Base-by-base conservation (phyloP, 495 filamentous ascomycete species). In the Hypoxylon perforatum region DNA sequence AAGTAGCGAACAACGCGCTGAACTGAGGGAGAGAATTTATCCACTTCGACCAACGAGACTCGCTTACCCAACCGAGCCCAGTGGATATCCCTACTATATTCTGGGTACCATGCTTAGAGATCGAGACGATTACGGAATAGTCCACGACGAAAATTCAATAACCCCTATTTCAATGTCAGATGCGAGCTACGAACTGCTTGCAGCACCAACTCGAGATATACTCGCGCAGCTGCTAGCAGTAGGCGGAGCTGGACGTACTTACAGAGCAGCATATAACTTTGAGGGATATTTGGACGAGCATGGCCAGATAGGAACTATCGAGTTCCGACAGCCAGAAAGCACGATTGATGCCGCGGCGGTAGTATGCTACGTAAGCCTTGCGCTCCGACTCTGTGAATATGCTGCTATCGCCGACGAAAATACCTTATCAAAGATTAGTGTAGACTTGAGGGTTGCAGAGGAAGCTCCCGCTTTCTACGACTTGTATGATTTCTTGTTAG, bases 311-410 rank as follows among this genome's bases (percentile, higher is more conserved):
- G 0, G 0, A 71, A 73, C 71, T 1, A 55, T 73, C 6, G 71
- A 73, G 45, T 71, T 73, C 17, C 61, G 71, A 9, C 67, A 67
- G 22, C 25, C 58, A 11, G 63, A 67, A 1, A 28, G 51, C 8
- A 67, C 53, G 0, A 18, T 68, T 3, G 61, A 71, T 2, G 9
- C 63, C 0, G 52, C 42, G 7, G 57, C 52, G 23, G 53, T 73
- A 2, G 36, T 73, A 3, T 54, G 56, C 4, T 50, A 59, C 11
- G 63, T 60, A 19, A 65, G 58, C 3, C 33, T 70, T 12, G 30
- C 58, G 0, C 44, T 71, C 9, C 28, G 53, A 9, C 57, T 68
- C 0, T 67, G 59, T 11, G 57, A 68, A 21, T 65, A 62, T 15
- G 67, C 58, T 4, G 44, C 33, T 15, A 18, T 15, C 4, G 22